Evolutionary conservation across 176 grass and related monocot species (phyloP).

Genomic region (Pharus latifolius): DNA sequence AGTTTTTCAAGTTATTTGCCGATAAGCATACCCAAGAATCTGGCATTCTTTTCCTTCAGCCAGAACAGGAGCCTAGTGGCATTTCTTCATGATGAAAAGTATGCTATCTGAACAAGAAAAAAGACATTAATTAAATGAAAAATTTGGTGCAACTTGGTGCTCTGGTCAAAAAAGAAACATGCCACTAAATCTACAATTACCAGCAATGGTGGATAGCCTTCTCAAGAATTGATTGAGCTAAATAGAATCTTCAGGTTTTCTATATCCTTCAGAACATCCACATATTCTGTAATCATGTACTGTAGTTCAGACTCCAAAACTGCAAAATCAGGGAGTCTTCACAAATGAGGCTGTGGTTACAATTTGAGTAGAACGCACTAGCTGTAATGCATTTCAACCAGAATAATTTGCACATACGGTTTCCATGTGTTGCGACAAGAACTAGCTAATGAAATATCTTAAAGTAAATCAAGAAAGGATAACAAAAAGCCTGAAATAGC

Average conservation of each 20-base stretch:
- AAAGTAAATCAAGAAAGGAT: not conserved
- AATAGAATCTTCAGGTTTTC: slow-evolving; percentile 57
- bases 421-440: not conserved
- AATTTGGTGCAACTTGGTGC: not conserved
- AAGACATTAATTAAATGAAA: not conserved
- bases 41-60: not conserved
- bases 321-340: slow-evolving; percentile 26
- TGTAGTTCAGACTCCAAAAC: slow-evolving; percentile 65
- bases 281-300: slow-evolving; percentile 33
- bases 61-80: not conserved
- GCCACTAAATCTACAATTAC: slow-evolving; percentile 1
- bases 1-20: not conserved
- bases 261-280: slow-evolving; percentile 59
- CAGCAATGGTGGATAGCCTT: not conserved
- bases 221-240: slow-evolving; percentile 28
- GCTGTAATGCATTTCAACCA: not conserved
- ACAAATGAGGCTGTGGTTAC: not conserved
- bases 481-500: not conserved
- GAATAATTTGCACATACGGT: not conserved
- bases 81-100: not conserved
- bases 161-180: not conserved
- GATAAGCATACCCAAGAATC: not conserved
- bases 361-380: not conserved
- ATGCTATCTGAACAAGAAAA: not conserved
- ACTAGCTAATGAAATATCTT: not conserved